A percentile compares a stretch with the other conserved stretches of the same genome.
Evolutionary conservation across 106 monocot species (phyloP).

Genomic region (Dioscorea alata): DNA sequence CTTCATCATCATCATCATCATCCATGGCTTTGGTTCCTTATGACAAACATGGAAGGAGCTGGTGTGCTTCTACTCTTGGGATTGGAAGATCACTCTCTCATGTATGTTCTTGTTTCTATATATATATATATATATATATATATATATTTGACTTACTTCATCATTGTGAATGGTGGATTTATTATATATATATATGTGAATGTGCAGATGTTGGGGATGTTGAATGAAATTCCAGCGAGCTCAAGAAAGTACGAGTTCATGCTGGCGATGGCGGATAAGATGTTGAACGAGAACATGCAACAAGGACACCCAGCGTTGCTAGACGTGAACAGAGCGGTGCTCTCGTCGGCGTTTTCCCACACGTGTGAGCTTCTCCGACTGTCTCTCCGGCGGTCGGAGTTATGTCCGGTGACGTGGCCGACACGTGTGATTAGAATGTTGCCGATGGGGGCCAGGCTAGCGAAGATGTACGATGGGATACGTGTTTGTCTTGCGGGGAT

Average conservation of each 20-base stretch:
- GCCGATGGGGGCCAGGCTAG: conserved; percentile 30
- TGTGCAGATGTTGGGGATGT: conserved; percentile 26
- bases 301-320: conserved; percentile 27
- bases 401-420: conserved; percentile 20
- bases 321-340: conserved; percentile 24
- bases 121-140: neutral
- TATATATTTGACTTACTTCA: no score
- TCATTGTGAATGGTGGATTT: no score
- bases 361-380: conserved; percentile 40
- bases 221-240: conserved; percentile 35
- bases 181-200: neutral
- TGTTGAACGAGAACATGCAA: conserved; percentile 32
- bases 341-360: conserved; percentile 40
- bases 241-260: conserved; percentile 52
- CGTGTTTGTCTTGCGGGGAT: neutral
- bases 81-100: conserved; percentile 53
- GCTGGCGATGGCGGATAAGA: conserved; percentile 30
- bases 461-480: conserved; percentile 20
- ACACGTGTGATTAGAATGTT: conserved; percentile 27
- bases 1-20: conserved; percentile 1
- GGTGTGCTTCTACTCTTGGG: conserved; percentile 9
- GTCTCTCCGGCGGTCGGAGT: conserved; percentile 16
- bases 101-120: conserved; percentile 13
- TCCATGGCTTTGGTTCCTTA: conserved; percentile 6
- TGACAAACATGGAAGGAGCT: neutral